These are phyloP conservation scores for Laguncularia racemosa DNA, from an alignment of 345 rosid genomes.

Conservation along the genomic window DNA sequence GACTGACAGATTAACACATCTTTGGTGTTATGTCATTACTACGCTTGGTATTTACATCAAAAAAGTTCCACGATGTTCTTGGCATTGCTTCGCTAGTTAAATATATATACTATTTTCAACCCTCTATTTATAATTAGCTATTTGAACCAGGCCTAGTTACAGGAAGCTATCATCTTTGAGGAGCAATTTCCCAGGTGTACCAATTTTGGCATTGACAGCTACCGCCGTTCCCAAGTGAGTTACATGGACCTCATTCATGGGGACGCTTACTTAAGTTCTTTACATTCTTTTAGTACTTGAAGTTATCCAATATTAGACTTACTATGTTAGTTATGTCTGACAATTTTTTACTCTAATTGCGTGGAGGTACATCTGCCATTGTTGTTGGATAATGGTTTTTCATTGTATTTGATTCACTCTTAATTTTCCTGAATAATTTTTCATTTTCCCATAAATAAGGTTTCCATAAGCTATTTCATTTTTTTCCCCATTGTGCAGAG, in stretches of 20 bases:
- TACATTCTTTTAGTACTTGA: neutral
- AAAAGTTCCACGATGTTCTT: no score
- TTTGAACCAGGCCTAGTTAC: constrained; percentile 65
- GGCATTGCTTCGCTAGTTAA: neutral
- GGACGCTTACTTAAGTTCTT: neutral
- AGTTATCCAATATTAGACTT: no score
- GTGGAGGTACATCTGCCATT: no score
- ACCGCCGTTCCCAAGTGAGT: constrained; percentile 94
- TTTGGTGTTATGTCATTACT: no score
- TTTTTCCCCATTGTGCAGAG: constrained; percentile 41
- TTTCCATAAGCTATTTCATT: neutral
- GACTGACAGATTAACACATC: no score
- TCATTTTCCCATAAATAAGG: neutral
- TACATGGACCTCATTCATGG: constrained; percentile 6
- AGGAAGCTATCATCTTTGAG: constrained; percentile 84
- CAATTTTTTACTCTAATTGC: no score
- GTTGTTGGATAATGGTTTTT: no score
- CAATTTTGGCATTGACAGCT: constrained; percentile 87
- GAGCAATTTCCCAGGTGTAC: constrained; percentile 63
- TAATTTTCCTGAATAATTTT: neutral
- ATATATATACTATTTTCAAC: neutral
- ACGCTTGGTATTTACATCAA: no score
- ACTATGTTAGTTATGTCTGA: no score
- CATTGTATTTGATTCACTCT: no score
- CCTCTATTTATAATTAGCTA: neutral